phyloP scores from a whole-genome alignment of 2,329 filamentous ascomycete species.

The Ceratocystis ficicola region DNA sequence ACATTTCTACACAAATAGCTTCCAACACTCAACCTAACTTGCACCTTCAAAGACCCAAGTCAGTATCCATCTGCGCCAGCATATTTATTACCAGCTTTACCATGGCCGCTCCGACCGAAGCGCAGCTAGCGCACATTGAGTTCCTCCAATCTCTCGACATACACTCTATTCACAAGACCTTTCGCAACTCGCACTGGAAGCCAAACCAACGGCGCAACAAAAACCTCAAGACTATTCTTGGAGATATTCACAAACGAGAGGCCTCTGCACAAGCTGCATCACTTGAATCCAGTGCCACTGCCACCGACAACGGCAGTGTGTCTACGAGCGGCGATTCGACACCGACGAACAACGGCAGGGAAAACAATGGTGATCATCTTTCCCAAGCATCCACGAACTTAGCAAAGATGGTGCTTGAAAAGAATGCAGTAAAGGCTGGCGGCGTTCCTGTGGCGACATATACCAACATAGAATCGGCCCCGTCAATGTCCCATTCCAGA shows the following conservation, averaged over 20 bases:
- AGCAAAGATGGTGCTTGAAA: slow-evolving; percentile 79
- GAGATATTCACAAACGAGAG: slow-evolving; percentile 77
- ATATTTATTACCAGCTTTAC: slow-evolving; percentile 32
- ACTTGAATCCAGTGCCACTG: slow-evolving; percentile 62
- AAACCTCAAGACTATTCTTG: slow-evolving; percentile 92
- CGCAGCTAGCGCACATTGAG: slow-evolving; percentile 66
- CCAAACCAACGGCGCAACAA: slow-evolving; percentile 95
- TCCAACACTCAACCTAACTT: too few species aligned
- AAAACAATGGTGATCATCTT: slow-evolving; percentile 51
- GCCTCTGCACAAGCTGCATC: slow-evolving; percentile 73
- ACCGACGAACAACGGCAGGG: slow-evolving; percentile 30
- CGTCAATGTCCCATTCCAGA: slow-evolving; percentile 70
- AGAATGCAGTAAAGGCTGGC: slow-evolving; percentile 37
- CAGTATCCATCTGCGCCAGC: too few species aligned
- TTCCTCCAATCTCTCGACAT: slow-evolving; percentile 90
- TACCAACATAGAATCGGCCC: slow-evolving; percentile 91
- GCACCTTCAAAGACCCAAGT: too few species aligned
- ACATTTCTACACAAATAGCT: too few species aligned
- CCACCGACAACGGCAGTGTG: slow-evolving; percentile 47
- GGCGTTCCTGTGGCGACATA: slow-evolving; percentile 47
- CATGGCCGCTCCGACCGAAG: slow-evolving; percentile 56
- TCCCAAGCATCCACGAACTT: slow-evolving; percentile 80
- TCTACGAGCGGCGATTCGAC: slow-evolving; percentile 49
- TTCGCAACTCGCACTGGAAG: slow-evolving; percentile 83
- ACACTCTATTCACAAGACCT: slow-evolving; percentile 70